Base-by-base conservation (phyloP, 306 rosid genomes). In the Citrullus amarus region DNA sequence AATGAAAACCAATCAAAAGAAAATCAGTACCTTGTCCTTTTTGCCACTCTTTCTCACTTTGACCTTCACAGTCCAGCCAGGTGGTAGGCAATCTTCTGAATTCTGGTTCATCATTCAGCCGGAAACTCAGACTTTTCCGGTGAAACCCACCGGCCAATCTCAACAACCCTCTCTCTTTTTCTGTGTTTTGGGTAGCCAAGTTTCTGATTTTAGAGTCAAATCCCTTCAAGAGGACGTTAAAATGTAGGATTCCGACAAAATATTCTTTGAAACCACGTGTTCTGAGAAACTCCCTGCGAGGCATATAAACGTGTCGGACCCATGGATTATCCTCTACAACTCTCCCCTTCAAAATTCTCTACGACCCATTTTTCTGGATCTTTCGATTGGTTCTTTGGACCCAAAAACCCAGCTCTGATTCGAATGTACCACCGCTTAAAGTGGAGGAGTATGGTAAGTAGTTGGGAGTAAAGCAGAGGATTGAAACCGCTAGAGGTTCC, bases 31-130 rank as follows among this genome's bases (percentile, higher is more conserved):
- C 96, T 92, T 88, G 78, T 91, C 93, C 80, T 61, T 90, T 78
- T 63, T 84, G 50, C 98, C 98, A 79, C 78, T 83, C 78, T 81
- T 87, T 80, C 96, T 87, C 18, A 88, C 82, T 77, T 57, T 87
- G 44, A 82, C 84, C 84, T 89, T 80, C 78, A 86, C 86, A 1
- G 87, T 85, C 96, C 96, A 91, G 73, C 93, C 97, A 14, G 85
- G 82, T 41, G 97, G 96, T 39, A 93, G 88, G 75, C 86, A 79
- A 18, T 79, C 86, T 41, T 86, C 86, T 25, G 91, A 57, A 78
- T 82, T 61, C 3, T 75, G 70, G 66, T 85, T 84, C 69, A 66
- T 82, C 98, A 92, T 95, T 51, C 22, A 79, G 48, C 81, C 76
- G 58, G 51, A 28, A 50, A 12, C 70, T n/a, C 51, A 10, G 5